Base-by-base conservation (phyloP, 2,329 filamentous ascomycete species). In the Gnomoniopsis smithogilvyi region DNA sequence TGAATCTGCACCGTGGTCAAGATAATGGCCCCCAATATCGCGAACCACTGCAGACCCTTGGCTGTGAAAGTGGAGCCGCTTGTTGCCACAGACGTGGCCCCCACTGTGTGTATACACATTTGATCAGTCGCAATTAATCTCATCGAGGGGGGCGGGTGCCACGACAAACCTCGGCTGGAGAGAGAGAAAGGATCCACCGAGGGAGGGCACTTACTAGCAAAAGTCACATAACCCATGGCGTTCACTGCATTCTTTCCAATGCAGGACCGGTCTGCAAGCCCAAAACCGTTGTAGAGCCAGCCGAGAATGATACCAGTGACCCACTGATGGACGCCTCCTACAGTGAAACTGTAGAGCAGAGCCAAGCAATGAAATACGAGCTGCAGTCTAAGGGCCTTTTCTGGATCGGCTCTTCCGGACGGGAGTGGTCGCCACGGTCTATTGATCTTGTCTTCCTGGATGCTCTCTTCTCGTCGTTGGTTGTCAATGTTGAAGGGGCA, bases 171-270 rank as follows among this genome's bases (percentile, higher is more conserved):
- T 30, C 26, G 26, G 26, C 26, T 30, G 26, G 4, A 30, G 8
- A 30, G 26, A 30, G 14, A 36, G 8, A 30, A 30, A 30, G 8
- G 26, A 8, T 30, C 26, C 26, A 14, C 34, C 14, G 7, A n/a
- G 36, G 8, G 8, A 8, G 8, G 26, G 36, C 15, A n/a, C 36
- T 41, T 41, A 41, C 36, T 41, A 11, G 36, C 62, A 45, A 68
- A 71, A 58, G 66, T 68, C 36, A 41, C 36, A 55, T 67, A 72
- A 0, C 68, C 70, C 1, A 63, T 58, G 14, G 59, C 70, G 49
- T 69, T 72, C 10, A 73, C 66, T 8, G 68, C 14, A 33, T 72
- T 73, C 2, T 70, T 64, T 8, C 66, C 47, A 2, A 70, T 30
- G 2, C 66, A 68, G 56, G 62, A 67, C 34, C 34, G 55, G 56